Percentiles rank a stretch among this genome's conserved stretches.
phyloP scores from a whole-genome alignment of 208 protist genomes.

The Jaenimonas drosophilae region DNA sequence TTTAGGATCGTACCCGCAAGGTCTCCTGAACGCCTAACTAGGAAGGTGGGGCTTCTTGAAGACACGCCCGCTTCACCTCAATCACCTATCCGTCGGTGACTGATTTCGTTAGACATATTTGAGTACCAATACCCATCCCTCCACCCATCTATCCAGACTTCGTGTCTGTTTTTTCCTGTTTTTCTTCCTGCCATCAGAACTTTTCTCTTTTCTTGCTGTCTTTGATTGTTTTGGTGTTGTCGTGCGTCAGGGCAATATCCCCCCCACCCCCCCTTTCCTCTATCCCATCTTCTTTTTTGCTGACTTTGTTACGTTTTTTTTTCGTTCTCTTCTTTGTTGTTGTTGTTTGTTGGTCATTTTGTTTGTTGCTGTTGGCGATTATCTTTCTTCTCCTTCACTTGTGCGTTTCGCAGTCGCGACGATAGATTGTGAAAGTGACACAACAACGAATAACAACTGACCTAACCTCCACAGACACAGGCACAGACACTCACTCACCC shows the following conservation, averaged over 20 bases:
- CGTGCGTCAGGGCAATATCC: neutral
- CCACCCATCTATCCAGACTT: neutral
- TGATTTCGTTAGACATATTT: no score
- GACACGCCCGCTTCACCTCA: no score
- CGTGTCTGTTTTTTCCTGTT: slow-evolving; percentile 1
- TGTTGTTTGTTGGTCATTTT: slow-evolving; percentile 2
- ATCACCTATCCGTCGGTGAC: no score
- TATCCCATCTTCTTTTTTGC: neutral
- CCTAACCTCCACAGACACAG: no score
- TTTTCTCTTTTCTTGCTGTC: neutral
- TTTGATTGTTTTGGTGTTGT: slow-evolving; percentile 4
- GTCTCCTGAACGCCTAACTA: no score
- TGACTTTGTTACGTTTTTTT: slow-evolving; percentile 4
- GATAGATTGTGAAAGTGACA: neutral
- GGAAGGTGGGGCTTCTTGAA: no score
- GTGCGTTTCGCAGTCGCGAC: neutral
- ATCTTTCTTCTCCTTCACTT: slow-evolving; percentile 5
- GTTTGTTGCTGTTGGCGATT: neutral
- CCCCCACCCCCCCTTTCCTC: neutral
- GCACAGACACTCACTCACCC: no score
- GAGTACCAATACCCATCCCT: neutral
- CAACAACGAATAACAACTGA: neutral
- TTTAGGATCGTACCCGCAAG: no score
- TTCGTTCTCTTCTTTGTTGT: slow-evolving; percentile 13
- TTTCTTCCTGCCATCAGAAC: slow-evolving; percentile 2